Evolutionary conservation across 2,329 filamentous ascomycete genomes (phyloP).

Genomic region (Geoglossum cookeanum): DNA sequence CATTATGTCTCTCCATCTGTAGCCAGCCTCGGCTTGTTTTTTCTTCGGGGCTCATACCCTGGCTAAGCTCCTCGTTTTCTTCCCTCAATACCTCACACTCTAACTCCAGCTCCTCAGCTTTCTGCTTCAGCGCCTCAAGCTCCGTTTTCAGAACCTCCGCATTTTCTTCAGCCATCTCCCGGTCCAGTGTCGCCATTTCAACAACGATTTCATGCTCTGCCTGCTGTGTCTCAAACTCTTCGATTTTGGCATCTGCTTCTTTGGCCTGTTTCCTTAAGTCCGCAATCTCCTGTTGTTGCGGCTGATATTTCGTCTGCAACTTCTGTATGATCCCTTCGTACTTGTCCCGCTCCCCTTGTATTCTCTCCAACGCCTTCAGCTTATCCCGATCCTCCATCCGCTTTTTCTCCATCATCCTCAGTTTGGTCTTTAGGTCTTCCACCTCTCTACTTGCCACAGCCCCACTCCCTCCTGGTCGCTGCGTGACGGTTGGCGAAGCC

Average conservation of each 20-base stretch:
- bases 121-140: conserved; percentile 54
- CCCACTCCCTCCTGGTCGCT: conserved; percentile 24
- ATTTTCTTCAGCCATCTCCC: conserved; percentile 91
- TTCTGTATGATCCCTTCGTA: conserved; percentile 79
- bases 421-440: conserved; percentile 74
- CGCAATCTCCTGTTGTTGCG: conserved; percentile 59
- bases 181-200: conserved; percentile 74
- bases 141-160: conserved; percentile 68
- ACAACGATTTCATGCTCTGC: conserved; percentile 70
- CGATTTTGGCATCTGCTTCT: conserved; percentile 50
- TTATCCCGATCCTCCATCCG: conserved; percentile 69
- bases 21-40: conserved; percentile 73
- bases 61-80: conserved; percentile 67
- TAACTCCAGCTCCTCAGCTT: conserved; percentile 65
- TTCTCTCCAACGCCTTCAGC: conserved; percentile 55
- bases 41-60: conserved; percentile 78
- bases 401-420: conserved; percentile 76
- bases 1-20: conserved; percentile 79
- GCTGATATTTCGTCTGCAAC: conserved; percentile 72
- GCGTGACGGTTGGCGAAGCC: conserved; percentile 15
- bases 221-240: conserved; percentile 51
- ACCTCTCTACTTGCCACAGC: conserved; percentile 45
- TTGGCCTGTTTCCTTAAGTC: conserved; percentile 62
- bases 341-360: conserved; percentile 58
- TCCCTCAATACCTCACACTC: conserved; percentile 75